phyloP scores from a whole-genome alignment of 2,329 filamentous ascomycete species.

The Endothia cerciana region DNA sequence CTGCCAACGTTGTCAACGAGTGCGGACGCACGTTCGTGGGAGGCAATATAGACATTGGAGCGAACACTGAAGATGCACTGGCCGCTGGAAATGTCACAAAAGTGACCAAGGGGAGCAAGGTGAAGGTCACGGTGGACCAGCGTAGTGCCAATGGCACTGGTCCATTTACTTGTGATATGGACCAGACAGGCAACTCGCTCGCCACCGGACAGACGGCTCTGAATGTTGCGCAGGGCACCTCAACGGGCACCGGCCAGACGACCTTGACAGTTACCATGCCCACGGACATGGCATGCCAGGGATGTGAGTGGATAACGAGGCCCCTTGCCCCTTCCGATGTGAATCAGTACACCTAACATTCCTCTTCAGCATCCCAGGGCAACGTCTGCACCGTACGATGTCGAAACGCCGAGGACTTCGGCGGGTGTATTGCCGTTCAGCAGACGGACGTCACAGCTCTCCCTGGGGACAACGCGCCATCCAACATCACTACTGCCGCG shows the following conservation, averaged over 20 bases:
- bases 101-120: slow-evolving; percentile 47
- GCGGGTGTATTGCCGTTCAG: slow-evolving; percentile 58
- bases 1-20: slow-evolving; percentile 55
- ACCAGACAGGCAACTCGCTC: slow-evolving; percentile 47
- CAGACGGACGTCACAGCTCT: slow-evolving; percentile 49
- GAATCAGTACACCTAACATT: background rate
- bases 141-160: slow-evolving; percentile 53
- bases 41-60: slow-evolving; percentile 63
- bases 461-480: slow-evolving; percentile 42
- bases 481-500: slow-evolving; percentile 48
- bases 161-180: slow-evolving; percentile 55
- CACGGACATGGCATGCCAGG: slow-evolving; percentile 48
- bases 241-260: slow-evolving; percentile 48
- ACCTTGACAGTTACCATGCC: slow-evolving; percentile 57
- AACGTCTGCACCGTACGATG: slow-evolving; percentile 60
- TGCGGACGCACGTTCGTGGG: slow-evolving; percentile 64
- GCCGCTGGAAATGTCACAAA: slow-evolving; percentile 49
- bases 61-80: slow-evolving; percentile 54
- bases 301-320: slow-evolving; percentile 43
- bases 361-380: slow-evolving; percentile 52
- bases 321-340: background rate
- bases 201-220: slow-evolving; percentile 47
- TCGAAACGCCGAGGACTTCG: slow-evolving; percentile 55
- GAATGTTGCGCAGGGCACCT: slow-evolving; percentile 50
- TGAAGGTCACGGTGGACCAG: slow-evolving; percentile 52